Evolutionary conservation across 352 stramenopile species (phyloP), one percentile per base, ranked within the genome.

Genomic region (Phytophthora pisi): DNA sequence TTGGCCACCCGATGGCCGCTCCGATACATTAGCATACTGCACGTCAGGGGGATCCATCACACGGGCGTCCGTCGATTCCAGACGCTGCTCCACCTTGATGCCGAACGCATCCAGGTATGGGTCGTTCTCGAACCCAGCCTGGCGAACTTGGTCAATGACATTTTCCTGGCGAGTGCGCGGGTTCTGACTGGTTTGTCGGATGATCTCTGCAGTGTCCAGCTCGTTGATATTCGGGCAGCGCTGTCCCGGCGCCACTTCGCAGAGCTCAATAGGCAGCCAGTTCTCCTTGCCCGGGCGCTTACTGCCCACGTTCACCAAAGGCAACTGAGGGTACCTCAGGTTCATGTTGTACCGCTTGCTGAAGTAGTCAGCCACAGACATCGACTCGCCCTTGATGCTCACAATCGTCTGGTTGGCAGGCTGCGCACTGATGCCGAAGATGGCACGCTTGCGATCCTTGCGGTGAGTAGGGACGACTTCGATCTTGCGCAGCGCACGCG

Each of bases 191-290:
- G 84, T 92, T 51, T 89, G 78, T n/a, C 49, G 34, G 52, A 97
- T 96, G 42, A 97, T 95, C 61, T 96, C 84, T 11, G 87, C 83
- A 23, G 86, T 94, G 56, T 97, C 82, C 23, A 84, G 63, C 2
- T 96, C 88, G 30, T 90, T 92, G 23, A 93, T 90, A 46, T 90
- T 89, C 0, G 81, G 51, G 38, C 88, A 91, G 23, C 79, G 77
- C 64, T 97, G 88, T 11, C 88, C 82, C 0, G 82, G 76, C 0
- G 84, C 77, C 8, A 93, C 82, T 47, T 89, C 70, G 43, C 89
- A 97, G n/a, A 96, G 34, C 60, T 97, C 89, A 15, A 97, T 86
- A 10, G 89, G 89, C 30, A 95, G 50, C 75, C 82, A 97, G 20
- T 76, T 84, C 42, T 81, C 62, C n/a, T 74, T 76, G 7, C 70